phyloP scores from a whole-genome alignment of 495 filamentous ascomycete species.

The Jackrogersella multiformis region DNA sequence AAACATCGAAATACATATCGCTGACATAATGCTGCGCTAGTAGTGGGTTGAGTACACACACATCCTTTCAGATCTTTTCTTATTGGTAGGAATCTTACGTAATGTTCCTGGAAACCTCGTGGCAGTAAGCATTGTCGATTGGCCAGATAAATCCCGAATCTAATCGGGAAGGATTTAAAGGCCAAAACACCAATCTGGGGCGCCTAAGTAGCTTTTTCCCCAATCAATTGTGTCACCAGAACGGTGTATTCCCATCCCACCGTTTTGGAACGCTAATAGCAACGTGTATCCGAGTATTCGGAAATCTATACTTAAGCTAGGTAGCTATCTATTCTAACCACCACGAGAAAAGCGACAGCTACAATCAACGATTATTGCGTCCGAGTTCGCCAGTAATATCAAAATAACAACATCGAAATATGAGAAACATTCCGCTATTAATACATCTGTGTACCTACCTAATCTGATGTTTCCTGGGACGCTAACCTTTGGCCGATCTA shows the following conservation, averaged over 20 bases:
- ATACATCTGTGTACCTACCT: too few species aligned
- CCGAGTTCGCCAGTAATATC: too few species aligned
- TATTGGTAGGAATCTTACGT: slow-evolving; percentile 23
- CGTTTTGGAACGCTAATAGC: slow-evolving; percentile 32
- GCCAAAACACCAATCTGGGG: slow-evolving; percentile 25
- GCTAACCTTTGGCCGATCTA: not conserved
- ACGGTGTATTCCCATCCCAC: slow-evolving; percentile 26
- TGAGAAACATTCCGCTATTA: too few species aligned
- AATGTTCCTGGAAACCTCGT: slow-evolving; percentile 39
- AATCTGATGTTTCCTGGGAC: not conserved
- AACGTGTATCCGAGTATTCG: slow-evolving; percentile 27
- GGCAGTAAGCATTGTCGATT: slow-evolving; percentile 28
- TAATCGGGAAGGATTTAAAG: slow-evolving; percentile 42
- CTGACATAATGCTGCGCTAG: too few species aligned
- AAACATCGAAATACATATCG: not conserved
- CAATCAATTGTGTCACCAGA: slow-evolving; percentile 38
- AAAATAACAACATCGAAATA: too few species aligned
- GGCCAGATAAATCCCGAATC: slow-evolving; percentile 40
- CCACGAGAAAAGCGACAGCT: too few species aligned
- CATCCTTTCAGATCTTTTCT: too few species aligned
- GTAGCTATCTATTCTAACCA: too few species aligned
- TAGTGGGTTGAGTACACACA: too few species aligned
- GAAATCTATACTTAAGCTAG: too few species aligned
- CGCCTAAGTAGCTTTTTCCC: slow-evolving; percentile 17
- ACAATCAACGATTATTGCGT: too few species aligned